These are phyloP conservation scores for Penicillium malachiteum DNA, from an alignment of 495 filamentous ascomycete species.

Conservation along the genomic window DNA sequence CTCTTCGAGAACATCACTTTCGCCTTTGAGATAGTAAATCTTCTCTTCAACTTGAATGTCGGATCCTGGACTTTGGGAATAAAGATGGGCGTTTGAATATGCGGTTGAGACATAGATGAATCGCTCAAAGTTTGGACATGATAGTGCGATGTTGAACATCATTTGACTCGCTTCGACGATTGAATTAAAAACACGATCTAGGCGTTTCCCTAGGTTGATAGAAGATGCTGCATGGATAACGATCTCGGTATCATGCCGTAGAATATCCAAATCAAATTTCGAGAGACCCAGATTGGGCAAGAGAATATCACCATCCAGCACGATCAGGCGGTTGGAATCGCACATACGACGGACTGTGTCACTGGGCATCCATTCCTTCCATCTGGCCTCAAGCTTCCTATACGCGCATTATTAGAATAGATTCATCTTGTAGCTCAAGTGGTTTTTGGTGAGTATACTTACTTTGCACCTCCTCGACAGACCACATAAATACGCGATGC, in stretches of 20 bases:
- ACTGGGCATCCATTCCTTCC: slow-evolving; percentile 8
- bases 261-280: slow-evolving; percentile 6
- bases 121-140: slow-evolving; percentile 3
- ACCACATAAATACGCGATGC: slow-evolving; percentile 11
- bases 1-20: background rate
- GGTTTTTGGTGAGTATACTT: slow-evolving; percentile 9
- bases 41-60: slow-evolving; percentile 6
- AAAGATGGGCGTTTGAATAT: slow-evolving; percentile 17
- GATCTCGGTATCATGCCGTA: too few relatives aligned
- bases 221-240: slow-evolving; percentile 26
- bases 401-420: slow-evolving; percentile 12
- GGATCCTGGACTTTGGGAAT: background rate
- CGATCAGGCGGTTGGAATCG: too few relatives aligned
- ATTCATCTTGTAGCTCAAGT: slow-evolving; percentile 16
- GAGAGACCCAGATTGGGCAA: background rate
- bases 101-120: slow-evolving; percentile 25
- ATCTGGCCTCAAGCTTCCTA: slow-evolving; percentile 1
- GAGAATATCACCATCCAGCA: too few relatives aligned
- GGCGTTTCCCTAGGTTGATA: slow-evolving; percentile 15
- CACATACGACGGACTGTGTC: background rate
- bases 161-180: background rate
- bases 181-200: background rate
- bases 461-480: slow-evolving; percentile 15
- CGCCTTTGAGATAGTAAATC: background rate
- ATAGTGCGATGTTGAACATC: slow-evolving; percentile 12